These are phyloP conservation scores for Candida piceae DNA, from an alignment of 805 yeast species.

Conservation along the genomic window DNA sequence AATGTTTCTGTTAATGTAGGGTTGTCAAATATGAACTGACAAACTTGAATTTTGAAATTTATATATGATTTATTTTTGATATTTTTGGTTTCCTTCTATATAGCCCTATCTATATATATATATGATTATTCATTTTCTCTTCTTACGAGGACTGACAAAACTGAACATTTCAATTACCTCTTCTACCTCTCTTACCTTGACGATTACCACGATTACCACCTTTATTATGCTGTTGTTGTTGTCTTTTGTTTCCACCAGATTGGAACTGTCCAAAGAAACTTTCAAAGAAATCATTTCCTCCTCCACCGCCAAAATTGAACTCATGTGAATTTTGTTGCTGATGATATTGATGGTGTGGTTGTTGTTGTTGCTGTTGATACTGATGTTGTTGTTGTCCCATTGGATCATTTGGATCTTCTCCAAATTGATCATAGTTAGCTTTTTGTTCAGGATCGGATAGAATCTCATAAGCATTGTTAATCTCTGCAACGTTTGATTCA, in stretches of 20 bases:
- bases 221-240: no score
- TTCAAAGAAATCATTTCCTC: conserved; percentile 7
- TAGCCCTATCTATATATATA: no score
- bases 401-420: conserved; percentile 24
- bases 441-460: conserved; percentile 62
- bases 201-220: conserved; percentile 3
- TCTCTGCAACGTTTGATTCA: conserved; percentile 82
- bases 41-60: no score
- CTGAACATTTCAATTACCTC: neutral
- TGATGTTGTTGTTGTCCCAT: conserved; percentile 1
- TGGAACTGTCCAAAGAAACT: conserved; percentile 6
- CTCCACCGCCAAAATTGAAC: no score
- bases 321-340: conserved; percentile 2
- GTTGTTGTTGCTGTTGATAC: conserved; percentile 4
- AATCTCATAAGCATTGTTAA: conserved; percentile 89
- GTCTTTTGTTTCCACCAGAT: no score
- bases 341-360: conserved; percentile 7
- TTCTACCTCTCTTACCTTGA: no score
- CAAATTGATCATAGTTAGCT: conserved; percentile 53
- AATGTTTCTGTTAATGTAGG: no score
- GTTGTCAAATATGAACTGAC: no score
- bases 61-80: no score
- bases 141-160: neutral
- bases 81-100: no score
- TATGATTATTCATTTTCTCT: neutral